Percentiles rank a stretch among this genome's conserved stretches.
Conservation (phyloP, 495 filamentous ascomycete species). For the Arthonia radiata region DNA sequence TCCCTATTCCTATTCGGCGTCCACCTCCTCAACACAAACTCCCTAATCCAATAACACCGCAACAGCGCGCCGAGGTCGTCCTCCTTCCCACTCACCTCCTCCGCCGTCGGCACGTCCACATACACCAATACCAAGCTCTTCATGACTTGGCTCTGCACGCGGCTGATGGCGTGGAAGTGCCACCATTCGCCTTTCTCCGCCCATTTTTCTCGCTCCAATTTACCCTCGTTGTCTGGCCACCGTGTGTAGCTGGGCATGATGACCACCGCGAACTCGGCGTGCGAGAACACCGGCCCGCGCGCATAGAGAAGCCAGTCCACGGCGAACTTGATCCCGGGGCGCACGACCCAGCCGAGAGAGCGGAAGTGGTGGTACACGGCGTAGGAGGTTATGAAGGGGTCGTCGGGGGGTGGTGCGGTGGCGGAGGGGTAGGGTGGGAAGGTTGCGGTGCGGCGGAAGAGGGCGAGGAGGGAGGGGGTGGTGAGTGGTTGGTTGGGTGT, state of each 20-base stretch:
- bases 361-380: conserved; percentile 90
- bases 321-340: conserved; percentile 82
- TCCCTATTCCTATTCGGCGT: conserved; percentile 54
- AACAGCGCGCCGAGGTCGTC: conserved; percentile 37
- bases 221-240: conserved; percentile 30
- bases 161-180: conserved; percentile 78
- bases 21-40: conserved; percentile 64
- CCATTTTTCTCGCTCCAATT: conserved; percentile 18
- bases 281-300: conserved; percentile 79
- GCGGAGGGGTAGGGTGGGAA: too few relatives aligned
- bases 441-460: conserved; percentile 43
- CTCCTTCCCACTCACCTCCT: conserved; percentile 10
- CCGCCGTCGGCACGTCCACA: conserved; percentile 68
- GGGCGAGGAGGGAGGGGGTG: conserved; percentile 21
- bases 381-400: conserved; percentile 69
- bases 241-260: conserved; percentile 64
- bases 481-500: conserved; percentile 7
- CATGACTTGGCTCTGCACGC: conserved; percentile 68
- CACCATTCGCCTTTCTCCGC: conserved; percentile 43
- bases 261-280: conserved; percentile 75
- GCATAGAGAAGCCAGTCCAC: conserved; percentile 86
- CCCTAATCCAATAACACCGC: conserved; percentile 50
- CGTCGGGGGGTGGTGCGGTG: conserved; percentile 27
- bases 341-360: conserved; percentile 86
- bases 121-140: conserved; percentile 76